Base-by-base conservation (phyloP, 108 stramenopile genomes). In the Cafeteria roenbergensis region DNA sequence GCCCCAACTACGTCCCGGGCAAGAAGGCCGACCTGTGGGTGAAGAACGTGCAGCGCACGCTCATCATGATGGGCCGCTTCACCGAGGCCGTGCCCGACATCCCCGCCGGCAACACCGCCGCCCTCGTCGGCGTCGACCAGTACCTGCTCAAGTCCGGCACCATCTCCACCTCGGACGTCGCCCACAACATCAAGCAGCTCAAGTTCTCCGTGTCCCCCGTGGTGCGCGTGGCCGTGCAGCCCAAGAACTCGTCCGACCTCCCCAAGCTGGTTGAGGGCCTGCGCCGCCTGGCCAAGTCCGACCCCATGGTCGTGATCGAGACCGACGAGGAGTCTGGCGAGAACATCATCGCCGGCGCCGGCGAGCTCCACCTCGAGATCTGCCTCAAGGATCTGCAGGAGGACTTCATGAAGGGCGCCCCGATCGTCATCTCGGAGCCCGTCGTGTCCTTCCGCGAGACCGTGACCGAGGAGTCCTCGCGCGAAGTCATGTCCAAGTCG, bases 41-140 rank as follows among this genome's bases (percentile, higher is more conserved):
- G 69, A 99, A 99, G 92, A 94, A 93, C 82, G 95, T 99, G 77
- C 97, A 99, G 81, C 94, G 97, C 73, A 96, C 95, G 69, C 88
- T 99, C 57, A 95, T 99, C 85, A 96, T 97, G 97, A 99, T 99
- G 97, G 97, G 97, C 55, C 87, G 88, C 72, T 93, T 91, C 90
- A 88, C 90, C 69, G 93, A 94, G 77, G 90, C 92, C 76, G 95
- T 99, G 55, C 81, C 93, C 57, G 95, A 99, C 82, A 85, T 99
- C 58, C 97, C 97, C 62, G 95, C 95, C 63, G 97, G 97, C 66
- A 99, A 99, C 93, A 99, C 95, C 66, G 95, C 93, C 81, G 95
- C 91, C 70, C 81, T 99, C 66, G 95, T 99, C 58, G 97, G 97
- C 70, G 94, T 99, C 42, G 97, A 99, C 81, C 93, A 95, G 78